Conservation (phyloP, 768 basidiomycete genomes). For the Collybiopsis confluens region DNA sequence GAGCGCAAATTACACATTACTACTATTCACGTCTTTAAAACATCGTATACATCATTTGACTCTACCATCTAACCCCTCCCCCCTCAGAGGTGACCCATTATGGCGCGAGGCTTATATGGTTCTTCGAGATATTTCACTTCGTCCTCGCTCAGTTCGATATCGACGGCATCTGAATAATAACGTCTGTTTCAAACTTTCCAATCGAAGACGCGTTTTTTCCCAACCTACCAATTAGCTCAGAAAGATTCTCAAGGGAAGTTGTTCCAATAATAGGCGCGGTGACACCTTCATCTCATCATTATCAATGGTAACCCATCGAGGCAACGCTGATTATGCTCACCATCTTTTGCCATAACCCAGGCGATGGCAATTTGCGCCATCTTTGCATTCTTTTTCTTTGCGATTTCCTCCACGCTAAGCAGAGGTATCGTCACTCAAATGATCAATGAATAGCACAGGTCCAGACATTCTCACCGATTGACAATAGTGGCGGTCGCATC, state of each 20-base stretch:
- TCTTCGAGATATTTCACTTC: constrained; percentile 45
- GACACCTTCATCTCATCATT: constrained; percentile 16
- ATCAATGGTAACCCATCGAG: not conserved
- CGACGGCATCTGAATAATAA: constrained; percentile 23
- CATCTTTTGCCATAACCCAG: constrained; percentile 32
- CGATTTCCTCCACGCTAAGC: constrained; percentile 48
- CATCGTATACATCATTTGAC: too few relatives aligned
- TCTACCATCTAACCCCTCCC: too few relatives aligned
- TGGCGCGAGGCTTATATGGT: constrained; percentile 35
- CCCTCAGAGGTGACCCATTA: constrained; percentile 30
- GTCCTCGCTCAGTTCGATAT: constrained; percentile 41
- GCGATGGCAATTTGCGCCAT: constrained; percentile 59
- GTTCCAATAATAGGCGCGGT: constrained; percentile 42
- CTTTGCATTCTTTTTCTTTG: constrained; percentile 42
- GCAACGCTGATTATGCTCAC: too few relatives aligned
- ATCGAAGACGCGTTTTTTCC: not conserved
- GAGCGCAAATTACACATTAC: too few relatives aligned
- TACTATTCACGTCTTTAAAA: too few relatives aligned
- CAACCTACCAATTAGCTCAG: constrained; percentile 30
- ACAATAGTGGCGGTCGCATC: constrained; percentile 26
- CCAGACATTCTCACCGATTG: constrained; percentile 26
- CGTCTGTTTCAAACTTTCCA: not conserved
- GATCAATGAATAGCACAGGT: not conserved
- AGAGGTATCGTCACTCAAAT: not conserved
- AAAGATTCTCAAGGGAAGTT: constrained; percentile 30